phyloP scores from a whole-genome alignment of 129 eudicot genomes.

The Ambrosia trifida region DNA sequence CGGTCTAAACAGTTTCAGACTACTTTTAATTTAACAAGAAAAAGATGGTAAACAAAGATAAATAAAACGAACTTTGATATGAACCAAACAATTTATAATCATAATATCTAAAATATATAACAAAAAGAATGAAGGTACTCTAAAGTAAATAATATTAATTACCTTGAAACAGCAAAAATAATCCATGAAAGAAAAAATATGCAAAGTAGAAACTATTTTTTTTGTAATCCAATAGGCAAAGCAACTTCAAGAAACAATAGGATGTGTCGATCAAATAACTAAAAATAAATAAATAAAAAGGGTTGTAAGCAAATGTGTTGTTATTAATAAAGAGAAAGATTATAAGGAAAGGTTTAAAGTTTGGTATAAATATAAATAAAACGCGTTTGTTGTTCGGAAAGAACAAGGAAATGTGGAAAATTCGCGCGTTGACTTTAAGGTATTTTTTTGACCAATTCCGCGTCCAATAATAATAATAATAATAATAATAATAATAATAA shows the following conservation, averaged over 20 bases:
- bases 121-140: neutral
- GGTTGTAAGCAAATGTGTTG: conserved; percentile 13
- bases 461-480: conserved; percentile 1
- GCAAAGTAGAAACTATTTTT: conserved; percentile 24
- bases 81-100: conserved; percentile 10
- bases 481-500: too few species aligned
- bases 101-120: conserved; percentile 23
- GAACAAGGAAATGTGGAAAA: neutral
- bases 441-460: conserved; percentile 37
- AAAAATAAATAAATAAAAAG: conserved; percentile 13
- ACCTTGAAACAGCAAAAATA: conserved; percentile 53
- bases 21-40: neutral
- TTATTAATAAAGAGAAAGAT: conserved; percentile 14
- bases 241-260: conserved; percentile 29
- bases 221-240: conserved; percentile 40
- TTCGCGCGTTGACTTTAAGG: conserved; percentile 37
- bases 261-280: conserved; percentile 7
- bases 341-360: conserved; percentile 2
- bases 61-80: neutral
- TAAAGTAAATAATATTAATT: conserved; percentile 8
- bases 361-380: conserved; percentile 28
- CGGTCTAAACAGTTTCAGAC: neutral
- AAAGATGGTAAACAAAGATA: neutral
- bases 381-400: conserved; percentile 22
- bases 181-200: conserved; percentile 41